phyloP scores from a whole-genome alignment of 345 rosid species.

The Aegle marmelos region DNA sequence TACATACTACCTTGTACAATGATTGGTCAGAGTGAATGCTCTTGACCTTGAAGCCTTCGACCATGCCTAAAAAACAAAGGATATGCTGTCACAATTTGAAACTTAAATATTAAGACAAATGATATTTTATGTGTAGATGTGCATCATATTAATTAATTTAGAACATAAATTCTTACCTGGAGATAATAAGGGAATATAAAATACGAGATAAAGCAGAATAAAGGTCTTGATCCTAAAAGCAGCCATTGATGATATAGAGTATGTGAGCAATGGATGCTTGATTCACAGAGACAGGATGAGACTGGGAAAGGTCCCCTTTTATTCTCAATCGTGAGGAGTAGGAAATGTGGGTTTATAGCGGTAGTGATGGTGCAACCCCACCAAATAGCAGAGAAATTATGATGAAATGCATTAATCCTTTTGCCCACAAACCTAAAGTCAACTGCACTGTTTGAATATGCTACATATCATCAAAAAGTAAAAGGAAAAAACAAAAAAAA shows the following conservation, averaged over 20 bases:
- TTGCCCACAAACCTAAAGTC: slow-evolving; percentile 35
- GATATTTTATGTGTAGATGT: too few relatives aligned
- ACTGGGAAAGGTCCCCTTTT: slow-evolving; percentile 23
- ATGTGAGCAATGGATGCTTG: background rate
- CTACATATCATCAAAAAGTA: background rate
- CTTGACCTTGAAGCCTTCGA: slow-evolving; percentile 34
- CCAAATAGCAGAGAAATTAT: slow-evolving; percentile 43
- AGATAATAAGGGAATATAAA: slow-evolving; percentile 25
- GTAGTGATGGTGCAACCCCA: slow-evolving; percentile 35
- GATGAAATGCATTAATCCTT: slow-evolving; percentile 32
- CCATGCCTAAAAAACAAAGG: slow-evolving; percentile 20
- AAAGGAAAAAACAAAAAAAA: background rate
- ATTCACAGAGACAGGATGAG: slow-evolving; percentile 11
- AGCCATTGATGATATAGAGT: slow-evolving; percentile 38
- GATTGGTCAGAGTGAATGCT: slow-evolving; percentile 26
- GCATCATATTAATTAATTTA: too few relatives aligned
- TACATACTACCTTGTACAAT: slow-evolving; percentile 23
- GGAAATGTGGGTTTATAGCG: slow-evolving; percentile 22
- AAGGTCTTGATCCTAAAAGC: slow-evolving; percentile 25
- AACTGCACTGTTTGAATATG: slow-evolving; percentile 25
- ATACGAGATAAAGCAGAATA: slow-evolving; percentile 38
- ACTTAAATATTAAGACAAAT: too few relatives aligned
- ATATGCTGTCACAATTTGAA: background rate
- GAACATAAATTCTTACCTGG: slow-evolving; percentile 22
- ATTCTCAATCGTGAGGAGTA: slow-evolving; percentile 10